phyloP scores from a whole-genome alignment of 768 basidiomycete species.

The Paxillus involutus region DNA sequence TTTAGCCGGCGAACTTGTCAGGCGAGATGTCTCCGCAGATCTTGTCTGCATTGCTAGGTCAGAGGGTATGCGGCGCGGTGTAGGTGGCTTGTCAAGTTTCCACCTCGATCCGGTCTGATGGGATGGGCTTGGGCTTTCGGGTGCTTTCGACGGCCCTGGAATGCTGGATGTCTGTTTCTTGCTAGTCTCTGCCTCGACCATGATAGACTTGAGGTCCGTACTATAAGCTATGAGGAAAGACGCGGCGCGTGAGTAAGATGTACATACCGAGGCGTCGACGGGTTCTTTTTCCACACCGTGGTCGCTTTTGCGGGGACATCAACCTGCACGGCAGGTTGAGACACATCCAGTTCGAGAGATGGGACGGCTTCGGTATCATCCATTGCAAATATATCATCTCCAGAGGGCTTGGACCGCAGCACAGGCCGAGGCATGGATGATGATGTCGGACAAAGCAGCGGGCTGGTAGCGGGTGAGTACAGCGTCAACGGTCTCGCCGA shows the following conservation, averaged over 20 bases:
- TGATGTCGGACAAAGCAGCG: constrained; percentile 20
- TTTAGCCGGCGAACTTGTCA: neutral
- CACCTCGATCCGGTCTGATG: constrained; percentile 6
- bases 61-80: constrained; percentile 8
- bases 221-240: constrained; percentile 37
- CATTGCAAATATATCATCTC: constrained; percentile 82
- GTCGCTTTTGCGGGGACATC: constrained; percentile 19
- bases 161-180: constrained; percentile 14
- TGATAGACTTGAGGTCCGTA: constrained; percentile 81
- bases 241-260: constrained; percentile 9
- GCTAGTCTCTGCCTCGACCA: constrained; percentile 68
- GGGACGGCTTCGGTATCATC: constrained; percentile 61
- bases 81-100: constrained; percentile 3
- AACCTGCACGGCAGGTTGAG: constrained; percentile 13
- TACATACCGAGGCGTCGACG: constrained; percentile 51
- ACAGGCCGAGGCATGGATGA: neutral
- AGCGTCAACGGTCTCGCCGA: neutral
- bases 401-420: constrained; percentile 17
- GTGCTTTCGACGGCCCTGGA: neutral
- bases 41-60: constrained; percentile 8
- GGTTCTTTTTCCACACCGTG: constrained; percentile 48
- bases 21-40: neutral
- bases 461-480: constrained; percentile 19
- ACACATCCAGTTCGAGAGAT: constrained; percentile 19
- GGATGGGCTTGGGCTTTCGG: neutral